phyloP scores from a whole-genome alignment of 345 rosid genomes.

The Pugionium cornutum region DNA sequence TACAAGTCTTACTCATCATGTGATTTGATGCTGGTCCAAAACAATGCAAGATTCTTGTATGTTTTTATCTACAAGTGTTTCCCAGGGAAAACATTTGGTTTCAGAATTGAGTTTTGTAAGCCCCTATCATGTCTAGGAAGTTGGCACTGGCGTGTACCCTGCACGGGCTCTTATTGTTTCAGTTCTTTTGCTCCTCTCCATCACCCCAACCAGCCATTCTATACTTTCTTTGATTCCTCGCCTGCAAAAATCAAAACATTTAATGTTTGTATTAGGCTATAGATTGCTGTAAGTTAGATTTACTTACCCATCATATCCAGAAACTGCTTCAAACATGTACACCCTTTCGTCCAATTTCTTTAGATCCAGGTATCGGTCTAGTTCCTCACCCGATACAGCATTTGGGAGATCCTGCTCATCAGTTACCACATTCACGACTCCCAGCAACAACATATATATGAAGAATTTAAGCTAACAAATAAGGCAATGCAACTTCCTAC shows the following conservation, averaged over 20 bases:
- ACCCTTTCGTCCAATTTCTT: constrained; percentile 93
- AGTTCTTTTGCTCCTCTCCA: constrained; percentile 98
- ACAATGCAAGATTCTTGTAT: constrained; percentile 39
- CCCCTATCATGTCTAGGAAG: constrained; percentile 25
- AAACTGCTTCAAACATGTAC: constrained; percentile 91
- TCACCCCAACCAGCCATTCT: constrained; percentile 88
- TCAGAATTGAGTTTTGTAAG: neutral
- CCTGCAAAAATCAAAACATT: constrained; percentile 47
- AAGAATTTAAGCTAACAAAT: neutral
- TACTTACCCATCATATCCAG: constrained; percentile 87
- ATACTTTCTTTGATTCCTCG: constrained; percentile 83
- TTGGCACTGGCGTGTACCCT: constrained; percentile 48
- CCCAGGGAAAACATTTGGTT: constrained; percentile 16
- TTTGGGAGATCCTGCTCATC: constrained; percentile 77
- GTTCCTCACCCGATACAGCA: constrained; percentile 86
- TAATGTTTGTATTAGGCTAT: neutral
- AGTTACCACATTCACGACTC: constrained; percentile 13
- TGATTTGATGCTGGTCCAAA: constrained; percentile 30
- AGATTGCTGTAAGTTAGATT: neutral
- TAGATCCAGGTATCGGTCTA: constrained; percentile 79
- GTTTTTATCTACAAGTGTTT: constrained; percentile 53
- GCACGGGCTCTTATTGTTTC: constrained; percentile 78
- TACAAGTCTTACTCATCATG: constrained; percentile 35
- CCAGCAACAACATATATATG: constrained; percentile 12
- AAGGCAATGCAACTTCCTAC: constrained; percentile 39